phyloP scores from a whole-genome alignment of 2,329 filamentous ascomycete genomes.

The Neobulgaria alba region DNA sequence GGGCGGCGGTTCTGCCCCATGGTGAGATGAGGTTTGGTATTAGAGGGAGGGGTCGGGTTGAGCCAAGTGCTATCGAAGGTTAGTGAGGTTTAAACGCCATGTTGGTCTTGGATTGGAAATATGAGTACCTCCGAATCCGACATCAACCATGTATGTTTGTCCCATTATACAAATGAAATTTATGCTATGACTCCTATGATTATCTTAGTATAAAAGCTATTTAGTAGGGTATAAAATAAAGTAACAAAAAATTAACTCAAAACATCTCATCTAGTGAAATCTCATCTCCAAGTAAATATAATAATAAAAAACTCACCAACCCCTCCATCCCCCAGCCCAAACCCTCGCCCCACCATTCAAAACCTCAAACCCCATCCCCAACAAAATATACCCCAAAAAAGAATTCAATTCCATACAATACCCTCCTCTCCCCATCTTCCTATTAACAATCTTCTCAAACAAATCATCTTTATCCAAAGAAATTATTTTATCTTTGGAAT shows the following conservation, averaged over 20 bases:
- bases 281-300: not conserved
- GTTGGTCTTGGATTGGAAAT: not conserved
- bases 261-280: not conserved
- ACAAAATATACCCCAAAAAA: slow-evolving; percentile 42
- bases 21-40: slow-evolving; percentile 27
- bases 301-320: not conserved
- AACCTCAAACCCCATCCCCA: slow-evolving; percentile 40
- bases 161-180: slow-evolving; percentile 47
- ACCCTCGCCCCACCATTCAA: slow-evolving; percentile 47
- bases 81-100: not conserved
- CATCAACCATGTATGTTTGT: slow-evolving; percentile 44
- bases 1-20: slow-evolving; percentile 40
- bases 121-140: slow-evolving; percentile 31
- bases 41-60: slow-evolving; percentile 47
- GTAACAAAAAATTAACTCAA: not conserved
- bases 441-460: slow-evolving; percentile 40
- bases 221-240: not conserved
- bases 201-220: not conserved
- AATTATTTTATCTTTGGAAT: slow-evolving; percentile 32
- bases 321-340: not conserved
- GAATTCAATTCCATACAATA: slow-evolving; percentile 52
- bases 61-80: slow-evolving; percentile 20
- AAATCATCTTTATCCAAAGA: slow-evolving; percentile 38
- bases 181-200: slow-evolving; percentile 45
- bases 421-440: slow-evolving; percentile 38